Base-by-base conservation (phyloP, 2,329 filamentous ascomycete genomes). In the Cercospora sp. region DNA sequence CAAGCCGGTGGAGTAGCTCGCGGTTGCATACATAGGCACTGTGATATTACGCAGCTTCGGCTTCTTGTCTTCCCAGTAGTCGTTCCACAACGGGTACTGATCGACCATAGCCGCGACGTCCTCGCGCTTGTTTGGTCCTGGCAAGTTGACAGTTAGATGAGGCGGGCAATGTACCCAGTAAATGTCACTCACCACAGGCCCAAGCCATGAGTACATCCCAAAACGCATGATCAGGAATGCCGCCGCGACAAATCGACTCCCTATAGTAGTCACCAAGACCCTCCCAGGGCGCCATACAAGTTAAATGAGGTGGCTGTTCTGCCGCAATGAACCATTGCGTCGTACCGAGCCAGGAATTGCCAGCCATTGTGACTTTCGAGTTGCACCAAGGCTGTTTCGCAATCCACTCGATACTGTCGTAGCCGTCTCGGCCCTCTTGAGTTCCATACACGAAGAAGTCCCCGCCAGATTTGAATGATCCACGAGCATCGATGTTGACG, bases 281-380 rank as follows among this genome's bases (percentile, higher is more conserved):
- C 70, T 85, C 83, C 81, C 80, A 81, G 48, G 75, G 83, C 1
- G 80, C 81, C 58, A 83, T 81, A 0, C 77, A 76, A n/a, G 76
- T 77, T 12, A 83, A 73, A 5, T 75, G 77, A 0, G 81, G 81
- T 7, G 81, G 81, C 18, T 77, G 74, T 57, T 79, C 69, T 1
- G 79, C 73, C 0, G 80, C 81, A 20, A 82, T 76, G 57, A 79
- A 79, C 63, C 60, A 68, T 64, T 83, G 81, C 0, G 77, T 72
- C 51, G 75, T 81, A 0, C 79, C 81, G 3, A 83, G 75, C 6
- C 75, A 75, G 0, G 80, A 82, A 66, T 83, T 83, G 0, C 82
- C 82, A 0, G 78, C 79, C 74, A 83, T 77, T 3, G 78, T 80
- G 12, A 83, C 74, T 1, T 65, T 72, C 3, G 81, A 81, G 67